phyloP scores from a whole-genome alignment of 78 protist species.

The Abeoforma whisleri region DNA sequence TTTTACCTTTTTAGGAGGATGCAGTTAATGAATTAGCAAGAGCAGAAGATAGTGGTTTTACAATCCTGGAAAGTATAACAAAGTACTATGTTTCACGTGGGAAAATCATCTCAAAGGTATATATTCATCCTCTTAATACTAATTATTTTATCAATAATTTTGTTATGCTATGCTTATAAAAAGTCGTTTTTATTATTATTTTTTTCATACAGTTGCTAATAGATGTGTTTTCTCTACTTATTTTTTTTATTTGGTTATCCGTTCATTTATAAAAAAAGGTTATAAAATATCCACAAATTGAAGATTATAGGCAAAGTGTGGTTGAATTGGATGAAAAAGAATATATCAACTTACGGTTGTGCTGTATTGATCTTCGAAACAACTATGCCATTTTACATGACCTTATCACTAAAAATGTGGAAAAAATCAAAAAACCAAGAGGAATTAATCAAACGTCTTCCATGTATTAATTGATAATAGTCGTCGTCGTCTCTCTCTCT shows the following conservation, averaged over 20 bases:
- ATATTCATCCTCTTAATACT: too few species aligned
- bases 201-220: too few species aligned
- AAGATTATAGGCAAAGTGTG: conserved; percentile 48
- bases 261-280: conserved; percentile 21
- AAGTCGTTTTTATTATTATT: too few species aligned
- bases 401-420: conserved; percentile 56
- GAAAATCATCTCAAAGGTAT: conserved; percentile 49
- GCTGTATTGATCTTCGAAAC: conserved; percentile 45
- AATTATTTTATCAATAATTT: too few species aligned
- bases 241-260: too few species aligned
- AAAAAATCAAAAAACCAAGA: conserved; percentile 53
- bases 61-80: conserved; percentile 37
- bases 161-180: too few species aligned
- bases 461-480: too few species aligned
- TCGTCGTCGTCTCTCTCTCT: too few species aligned
- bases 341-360: conserved; percentile 33
- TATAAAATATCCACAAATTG: conserved; percentile 54
- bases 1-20: conserved; percentile 49
- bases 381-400: conserved; percentile 59
- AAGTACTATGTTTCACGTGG: conserved; percentile 49
- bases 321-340: conserved; percentile 59
- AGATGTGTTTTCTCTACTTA: too few species aligned
- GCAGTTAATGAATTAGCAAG: conserved; percentile 48
- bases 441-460: too few species aligned
- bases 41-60: conserved; percentile 55